Base-by-base conservation (phyloP, 2,329 filamentous ascomycete species). In the Neopestalotiopsis rosae region DNA sequence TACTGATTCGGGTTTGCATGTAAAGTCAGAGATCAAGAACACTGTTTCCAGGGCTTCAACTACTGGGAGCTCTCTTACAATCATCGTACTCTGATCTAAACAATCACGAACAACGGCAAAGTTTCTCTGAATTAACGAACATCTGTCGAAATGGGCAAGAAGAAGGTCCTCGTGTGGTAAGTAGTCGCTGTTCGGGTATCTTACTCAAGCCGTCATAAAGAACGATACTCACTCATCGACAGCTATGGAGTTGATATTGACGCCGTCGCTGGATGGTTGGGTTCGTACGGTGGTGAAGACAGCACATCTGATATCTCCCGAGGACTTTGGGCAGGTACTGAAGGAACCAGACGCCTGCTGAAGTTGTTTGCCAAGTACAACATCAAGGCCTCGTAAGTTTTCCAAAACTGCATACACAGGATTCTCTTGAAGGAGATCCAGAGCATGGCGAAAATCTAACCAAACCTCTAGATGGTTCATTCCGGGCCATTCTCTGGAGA, bases 191-290 rank as follows among this genome's bases (percentile, higher is more conserved):
- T 10, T 63, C 40, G 7, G 65, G 59, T 4, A 66, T 70, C 28
- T 10, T 28, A 28, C 24, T 28, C 24, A 2, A 28, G 24, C 24
- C 24, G 24, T 52, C 14, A 3, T n/a, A 9, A 3, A 20, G 10
- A 52, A 52, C 9, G 0, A 3, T 32, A 9, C 34, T n/a, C 24
- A 61, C 17, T 5, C 20, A 32, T 3, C 17, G 12, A 49, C 34
- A 84, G 87, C 72, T 93, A 92, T 73, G 90, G 91, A 2, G 89
- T 94, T 30, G 92, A 94, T 70, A 90, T 94, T 32, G 91, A 94
- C 72, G 91, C 91, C n/a, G 90, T 94, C 1, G 88, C 91, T 1
- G 91, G 92, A 9, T 94, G 92, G 92, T 83, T 94, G 0, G 92
- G 92, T 0, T 92, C 89, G 0, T 94, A 94, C 74, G 90, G 90